Percentiles rank a stretch among this genome's conserved stretches.
Conservation (phyloP, 345 rosid genomes). For the Rubroshorea leprosula region DNA sequence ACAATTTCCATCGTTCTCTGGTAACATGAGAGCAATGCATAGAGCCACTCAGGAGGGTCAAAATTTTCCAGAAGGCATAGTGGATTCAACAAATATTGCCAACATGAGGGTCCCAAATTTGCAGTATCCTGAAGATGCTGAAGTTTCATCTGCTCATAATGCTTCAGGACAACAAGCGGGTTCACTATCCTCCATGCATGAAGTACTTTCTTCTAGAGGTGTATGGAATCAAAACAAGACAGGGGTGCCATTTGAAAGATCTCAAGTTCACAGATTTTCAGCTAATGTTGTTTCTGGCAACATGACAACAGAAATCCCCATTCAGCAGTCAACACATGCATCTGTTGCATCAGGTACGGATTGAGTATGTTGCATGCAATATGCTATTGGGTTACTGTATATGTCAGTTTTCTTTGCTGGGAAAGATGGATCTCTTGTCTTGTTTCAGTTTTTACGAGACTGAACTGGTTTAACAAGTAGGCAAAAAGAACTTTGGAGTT, state of each 20-base stretch:
- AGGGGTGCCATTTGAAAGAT: constrained; percentile 39
- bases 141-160: constrained; percentile 34
- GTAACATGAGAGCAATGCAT: constrained; percentile 22
- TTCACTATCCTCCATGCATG: constrained; percentile 29
- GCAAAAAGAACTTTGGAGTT: background rate
- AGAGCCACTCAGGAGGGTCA: constrained; percentile 26
- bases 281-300: constrained; percentile 31
- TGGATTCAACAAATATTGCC: constrained; percentile 18
- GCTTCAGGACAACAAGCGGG: constrained; percentile 35
- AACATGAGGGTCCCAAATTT: constrained; percentile 19
- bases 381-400: background rate
- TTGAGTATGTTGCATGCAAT: background rate
- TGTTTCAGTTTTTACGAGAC: background rate
- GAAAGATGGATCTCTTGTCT: background rate
- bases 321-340: constrained; percentile 32
- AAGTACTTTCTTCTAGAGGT: constrained; percentile 31
- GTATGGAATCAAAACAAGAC: constrained; percentile 41
- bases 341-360: constrained; percentile 37
- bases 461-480: background rate
- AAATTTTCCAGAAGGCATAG: constrained; percentile 21
- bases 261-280: constrained; percentile 48
- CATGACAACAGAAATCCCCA: constrained; percentile 26
- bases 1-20: constrained; percentile 23
- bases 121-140: constrained; percentile 33
- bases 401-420: background rate